Base-by-base conservation (phyloP, 139 green algal genomes). In the Eudorina sp. region DNA sequence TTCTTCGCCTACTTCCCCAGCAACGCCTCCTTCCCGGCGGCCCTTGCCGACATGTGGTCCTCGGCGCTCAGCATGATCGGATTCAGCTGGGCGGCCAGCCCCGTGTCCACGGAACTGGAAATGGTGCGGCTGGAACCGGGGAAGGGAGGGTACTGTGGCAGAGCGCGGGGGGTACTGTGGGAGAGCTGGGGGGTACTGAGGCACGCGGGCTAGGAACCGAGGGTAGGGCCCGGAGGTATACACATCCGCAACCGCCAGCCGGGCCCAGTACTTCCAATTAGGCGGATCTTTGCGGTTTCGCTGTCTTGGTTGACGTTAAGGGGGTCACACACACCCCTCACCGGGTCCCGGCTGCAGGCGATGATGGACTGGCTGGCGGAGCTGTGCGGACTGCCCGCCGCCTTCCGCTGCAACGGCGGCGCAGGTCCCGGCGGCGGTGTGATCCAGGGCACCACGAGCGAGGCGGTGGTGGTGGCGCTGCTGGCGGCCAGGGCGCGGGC, bases 321-420 rank as follows among this genome's bases (percentile, higher is more conserved):
- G n/a, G n/a, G n/a, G n/a, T n/a, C n/a, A n/a, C n/a, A n/a, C n/a
- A n/a, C 58, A 29, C 70, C 29, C 38, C 70, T 55, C 41, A 6
- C 70, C 55, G 3, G 19, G 25, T 46, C 73, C 45, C 46, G n/a
- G n/a, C n/a, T 11, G 2, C 93, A 96, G 93, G 88, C 95, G 3
- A 94, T 95, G 86, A 92, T 98, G 89, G 96, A 98, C 90, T 98
- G 96, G 96, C 72, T 98, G 48, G 96, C 72, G 16, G 84, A 95
- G 84, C 92, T 97, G 46, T 91, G 96, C 68, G 88, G 86, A n/a
- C 92, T 98, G 38, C 96, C 96, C 0, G 25, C 53, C 9, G 64
- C 55, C 31, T 98, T 97, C 88, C 62, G 93, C 38, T 92, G 89
- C 74, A 76, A 86, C 58, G 60, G 60, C 40, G 60, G 80, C 11